These are phyloP conservation scores for Parascedosporium putredinis DNA, from an alignment of 2,329 filamentous ascomycete genomes.

Conservation along the genomic window DNA sequence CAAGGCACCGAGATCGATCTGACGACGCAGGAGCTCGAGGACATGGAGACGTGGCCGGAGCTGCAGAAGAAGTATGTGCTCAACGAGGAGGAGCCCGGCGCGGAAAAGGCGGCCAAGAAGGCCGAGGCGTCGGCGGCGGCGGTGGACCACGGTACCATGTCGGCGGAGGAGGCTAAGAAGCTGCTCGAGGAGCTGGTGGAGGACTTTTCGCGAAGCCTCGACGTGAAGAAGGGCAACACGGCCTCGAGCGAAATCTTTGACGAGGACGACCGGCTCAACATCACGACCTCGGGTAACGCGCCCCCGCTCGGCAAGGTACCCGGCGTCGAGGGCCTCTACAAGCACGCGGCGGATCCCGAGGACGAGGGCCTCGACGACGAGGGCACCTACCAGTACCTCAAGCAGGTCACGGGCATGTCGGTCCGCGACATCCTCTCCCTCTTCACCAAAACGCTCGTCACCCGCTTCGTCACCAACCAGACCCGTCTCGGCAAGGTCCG, in stretches of 20 bases:
- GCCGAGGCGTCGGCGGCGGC: slow-evolving; percentile 22
- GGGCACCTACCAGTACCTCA: slow-evolving; percentile 40
- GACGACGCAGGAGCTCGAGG: slow-evolving; percentile 32
- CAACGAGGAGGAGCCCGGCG: slow-evolving; percentile 10
- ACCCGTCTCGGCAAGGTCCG: slow-evolving; percentile 91
- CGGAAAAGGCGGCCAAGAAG: slow-evolving; percentile 15
- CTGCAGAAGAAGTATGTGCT: slow-evolving; percentile 18
- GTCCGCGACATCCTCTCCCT: slow-evolving; percentile 43
- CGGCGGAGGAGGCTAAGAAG: slow-evolving; percentile 12
- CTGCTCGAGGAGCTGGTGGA: slow-evolving; percentile 12
- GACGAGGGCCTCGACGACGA: slow-evolving; percentile 40
- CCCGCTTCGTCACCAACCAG: slow-evolving; percentile 74
- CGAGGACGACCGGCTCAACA: slow-evolving; percentile 14
- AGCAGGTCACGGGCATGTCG: slow-evolving; percentile 43
- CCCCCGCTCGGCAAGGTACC: slow-evolving; percentile 41
- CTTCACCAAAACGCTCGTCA: slow-evolving; percentile 61
- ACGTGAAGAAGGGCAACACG: not conserved
- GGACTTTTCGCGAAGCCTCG: slow-evolving; percentile 7
- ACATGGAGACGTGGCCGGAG: slow-evolving; percentile 19
- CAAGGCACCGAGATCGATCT: slow-evolving; percentile 35
- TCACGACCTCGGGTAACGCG: slow-evolving; percentile 32
- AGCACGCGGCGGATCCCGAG: slow-evolving; percentile 34
- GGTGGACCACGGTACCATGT: slow-evolving; percentile 16
- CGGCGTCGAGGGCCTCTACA: slow-evolving; percentile 42
- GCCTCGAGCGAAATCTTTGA: slow-evolving; percentile 22